Conservation (phyloP, 192 early-diverging fungal genomes). For the Backusella macrospora region DNA sequence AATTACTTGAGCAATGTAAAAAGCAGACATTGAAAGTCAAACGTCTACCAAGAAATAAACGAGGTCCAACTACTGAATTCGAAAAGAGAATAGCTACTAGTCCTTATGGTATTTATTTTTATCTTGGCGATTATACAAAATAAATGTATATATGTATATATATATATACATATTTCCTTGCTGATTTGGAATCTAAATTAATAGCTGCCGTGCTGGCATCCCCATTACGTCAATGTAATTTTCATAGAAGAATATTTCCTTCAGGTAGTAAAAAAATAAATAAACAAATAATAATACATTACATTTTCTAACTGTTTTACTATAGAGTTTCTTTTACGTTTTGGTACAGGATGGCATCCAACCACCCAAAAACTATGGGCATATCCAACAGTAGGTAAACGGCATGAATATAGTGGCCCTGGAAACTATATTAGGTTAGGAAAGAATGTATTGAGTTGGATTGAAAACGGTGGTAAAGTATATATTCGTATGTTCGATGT, state of each 20-base stretch:
- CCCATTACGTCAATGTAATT: conserved; percentile 18
- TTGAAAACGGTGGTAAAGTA: conserved; percentile 11
- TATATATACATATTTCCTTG: no score
- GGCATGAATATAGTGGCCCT: conserved; percentile 19
- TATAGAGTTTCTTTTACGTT: conserved; percentile 23
- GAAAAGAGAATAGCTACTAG: conserved; percentile 20
- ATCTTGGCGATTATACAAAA: no score
- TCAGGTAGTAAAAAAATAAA: background rate
- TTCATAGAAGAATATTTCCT: conserved; percentile 19
- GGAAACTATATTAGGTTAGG: conserved; percentile 22
- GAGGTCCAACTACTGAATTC: background rate
- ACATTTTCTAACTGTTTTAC: background rate
- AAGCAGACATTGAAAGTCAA: background rate
- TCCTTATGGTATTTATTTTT: conserved; percentile 27
- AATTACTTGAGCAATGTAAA: background rate
- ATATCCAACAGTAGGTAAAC: conserved; percentile 14
- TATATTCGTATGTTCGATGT: background rate
- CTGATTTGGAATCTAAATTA: no score
- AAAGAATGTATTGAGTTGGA: background rate
- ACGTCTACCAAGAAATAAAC: background rate
- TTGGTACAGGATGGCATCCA: conserved; percentile 20
- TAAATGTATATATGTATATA: no score
- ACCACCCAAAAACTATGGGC: conserved; percentile 19
- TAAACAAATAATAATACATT: no score
- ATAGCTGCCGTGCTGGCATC: conserved; percentile 19